Percentiles rank a stretch among this genome's conserved stretches.
Evolutionary conservation across 2,329 filamentous ascomycete genomes (phyloP).

Genomic region (Hypoxylon sp.): DNA sequence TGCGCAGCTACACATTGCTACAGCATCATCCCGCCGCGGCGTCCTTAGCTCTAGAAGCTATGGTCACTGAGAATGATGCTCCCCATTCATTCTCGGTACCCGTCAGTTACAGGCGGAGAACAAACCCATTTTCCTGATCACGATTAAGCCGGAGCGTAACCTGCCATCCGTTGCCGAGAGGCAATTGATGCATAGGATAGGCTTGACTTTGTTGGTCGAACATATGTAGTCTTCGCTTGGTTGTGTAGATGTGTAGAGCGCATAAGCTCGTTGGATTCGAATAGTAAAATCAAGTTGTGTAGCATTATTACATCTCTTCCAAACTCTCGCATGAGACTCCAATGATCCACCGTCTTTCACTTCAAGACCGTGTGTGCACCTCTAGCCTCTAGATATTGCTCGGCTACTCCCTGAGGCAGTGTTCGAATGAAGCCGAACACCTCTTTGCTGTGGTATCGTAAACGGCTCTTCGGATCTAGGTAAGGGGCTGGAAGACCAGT

Average conservation of each 20-base stretch:
- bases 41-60: conserved; percentile 58
- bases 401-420: conserved; percentile 81
- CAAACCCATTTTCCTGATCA: conserved; percentile 67
- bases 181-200: conserved; percentile 82
- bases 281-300: background rate
- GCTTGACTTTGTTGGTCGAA: conserved; percentile 96
- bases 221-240: conserved; percentile 54
- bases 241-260: background rate
- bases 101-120: conserved; percentile 81
- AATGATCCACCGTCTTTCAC: conserved; percentile 56
- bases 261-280: too few species aligned
- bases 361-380: conserved; percentile 94
- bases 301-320: background rate
- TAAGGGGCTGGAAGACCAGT: conserved; percentile 93
- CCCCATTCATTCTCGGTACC: conserved; percentile 81
- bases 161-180: conserved; percentile 84
- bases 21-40: conserved; percentile 58
- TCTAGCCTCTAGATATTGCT: conserved; percentile 88
- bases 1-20: background rate
- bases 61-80: conserved; percentile 68
- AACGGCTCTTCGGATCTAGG: conserved; percentile 90
- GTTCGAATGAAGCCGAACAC: conserved; percentile 85
- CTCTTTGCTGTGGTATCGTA: conserved; percentile 93
- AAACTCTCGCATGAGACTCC: background rate
- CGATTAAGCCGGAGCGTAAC: conserved; percentile 99